Base-by-base conservation (phyloP, 352 stramenopile genomes). In the Phytopythium mirpurense region DNA sequence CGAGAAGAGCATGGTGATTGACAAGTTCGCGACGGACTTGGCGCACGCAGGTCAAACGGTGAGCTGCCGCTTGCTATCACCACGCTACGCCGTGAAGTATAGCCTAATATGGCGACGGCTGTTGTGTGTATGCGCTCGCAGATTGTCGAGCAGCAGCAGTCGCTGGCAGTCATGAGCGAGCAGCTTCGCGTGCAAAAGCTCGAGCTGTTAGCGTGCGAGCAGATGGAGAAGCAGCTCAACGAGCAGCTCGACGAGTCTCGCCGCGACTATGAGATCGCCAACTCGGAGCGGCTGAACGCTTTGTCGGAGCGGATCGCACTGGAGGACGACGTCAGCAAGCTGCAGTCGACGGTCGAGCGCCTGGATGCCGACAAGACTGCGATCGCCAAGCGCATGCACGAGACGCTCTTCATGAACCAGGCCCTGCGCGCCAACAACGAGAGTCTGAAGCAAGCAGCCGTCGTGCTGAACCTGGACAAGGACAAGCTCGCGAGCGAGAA, bases 341-440 rank as follows among this genome's bases (percentile, higher is more conserved):
- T 89, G 24, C 65, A 83, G 12, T 35, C 16, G 19, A 68, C 86
- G 51, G 42, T 84, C 7, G 77, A 88, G 16, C 67, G 68, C 0
- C 37, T 86, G 0, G 72, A 88, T 27, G 44, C 47, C 0, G 80
- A 93, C 29, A 88, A 90, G 31, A 41, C 67, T 0, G 78, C 74
- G n/a, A 77, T 72, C 26, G 72, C 76, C 2, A 83, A 77, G 42
- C 65, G 82, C 19, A 83, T 89, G 68, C 75, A 89, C 38, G 82
- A 93, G 34, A 79, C 74, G 0, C 50, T 88, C 9, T 86, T 88
- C 42, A 88, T 88, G 80, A 88, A 90, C 35, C 73, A 90, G 35
- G 76, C 77, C 2, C 57, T 88, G 16, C 75, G 78, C 12, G 64
- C 76, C 2, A 78, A 66, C 15, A 79, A 82, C 36, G 80, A 90